Evolutionary conservation across 225 moss, liverwort and hornwort species (phyloP).

Genomic region (Pleurozium schreberi): DNA sequence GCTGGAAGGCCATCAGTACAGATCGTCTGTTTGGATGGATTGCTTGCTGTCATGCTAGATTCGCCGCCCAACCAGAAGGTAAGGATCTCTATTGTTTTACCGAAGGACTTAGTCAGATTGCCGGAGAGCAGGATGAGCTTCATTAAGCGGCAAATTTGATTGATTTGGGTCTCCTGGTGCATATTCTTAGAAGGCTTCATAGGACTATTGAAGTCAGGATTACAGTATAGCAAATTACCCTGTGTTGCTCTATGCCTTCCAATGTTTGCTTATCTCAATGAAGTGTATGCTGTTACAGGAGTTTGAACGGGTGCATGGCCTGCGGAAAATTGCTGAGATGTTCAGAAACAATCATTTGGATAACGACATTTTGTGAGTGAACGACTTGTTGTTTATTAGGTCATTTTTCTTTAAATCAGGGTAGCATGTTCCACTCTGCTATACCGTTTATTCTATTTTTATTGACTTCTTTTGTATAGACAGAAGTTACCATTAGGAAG

Average conservation of each 20-base stretch:
- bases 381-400: background rate
- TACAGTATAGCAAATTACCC: background rate
- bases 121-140: background rate
- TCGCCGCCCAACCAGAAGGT: slow-evolving; percentile 81
- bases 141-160: background rate
- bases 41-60: slow-evolving; percentile 81
- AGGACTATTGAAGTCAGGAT: background rate
- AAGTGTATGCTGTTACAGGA: slow-evolving; percentile 41
- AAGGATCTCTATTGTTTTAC: background rate
- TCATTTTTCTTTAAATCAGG: background rate
- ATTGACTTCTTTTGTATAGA: background rate
- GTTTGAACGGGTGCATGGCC: slow-evolving; percentile 70
- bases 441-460: background rate
- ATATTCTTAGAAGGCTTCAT: background rate
- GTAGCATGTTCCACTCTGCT: background rate
- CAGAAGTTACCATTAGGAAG: background rate
- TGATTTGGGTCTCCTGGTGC: background rate
- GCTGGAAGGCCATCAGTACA: slow-evolving; percentile 54
- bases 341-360: slow-evolving; percentile 57
- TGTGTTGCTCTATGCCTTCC: background rate
- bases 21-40: slow-evolving; percentile 69
- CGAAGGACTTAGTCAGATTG: background rate
- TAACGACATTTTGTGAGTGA: slow-evolving; percentile 52
- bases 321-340: slow-evolving; percentile 77
- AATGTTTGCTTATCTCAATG: background rate